Evolutionary conservation across 2,329 filamentous ascomycete species (phyloP), one percentile per base, ranked within the genome.

Genomic region (Cryphonectria naterciae): DNA sequence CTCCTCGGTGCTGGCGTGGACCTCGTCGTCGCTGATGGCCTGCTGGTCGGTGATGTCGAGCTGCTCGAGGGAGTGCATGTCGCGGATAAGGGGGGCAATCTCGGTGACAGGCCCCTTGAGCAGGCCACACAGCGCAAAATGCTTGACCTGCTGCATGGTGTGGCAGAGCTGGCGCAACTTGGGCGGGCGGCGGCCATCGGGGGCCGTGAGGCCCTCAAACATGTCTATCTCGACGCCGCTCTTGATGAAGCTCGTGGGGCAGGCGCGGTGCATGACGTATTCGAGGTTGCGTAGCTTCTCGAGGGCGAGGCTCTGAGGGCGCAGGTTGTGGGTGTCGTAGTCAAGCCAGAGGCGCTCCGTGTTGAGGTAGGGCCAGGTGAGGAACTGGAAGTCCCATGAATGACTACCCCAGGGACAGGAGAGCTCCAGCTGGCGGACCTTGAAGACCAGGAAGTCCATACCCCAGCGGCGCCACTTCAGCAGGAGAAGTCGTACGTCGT

Each of bases 11-110:
- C 22, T 46, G 15, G 35, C 25, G 15, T 58, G 46, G 49, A 72
- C 41, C 46, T 67, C 58, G 2, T 32, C 28, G 3, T 25, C 25
- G 25, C 43, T 15, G 43, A 72, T 46, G 11, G 68, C 63, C 64
- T 72, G 70, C 46, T 72, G 63, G 60, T 70, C 68, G 8, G 70
- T 72, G 49, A 72, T 70, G 64, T 72, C 70, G 32, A 72, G 70
- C 60, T 72, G 70, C 52, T 70, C 70, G 1, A 72, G 64, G 7
- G 58, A 69, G 22, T 41, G 46, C 68, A 72, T 67, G 49, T 65
- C 58, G 13, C 37, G n/a, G 25, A 72, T 43, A 6, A 62, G 60
- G 7, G 49, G 37, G 10, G 49, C 70, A 4, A 70, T 37, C 11
- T 72, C 41, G 22, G 19, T 43, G 49, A 72, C 49, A 4, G 70